Conservation (phyloP, 202 grass and related monocot genomes). For the Setaria viridis region DNA sequence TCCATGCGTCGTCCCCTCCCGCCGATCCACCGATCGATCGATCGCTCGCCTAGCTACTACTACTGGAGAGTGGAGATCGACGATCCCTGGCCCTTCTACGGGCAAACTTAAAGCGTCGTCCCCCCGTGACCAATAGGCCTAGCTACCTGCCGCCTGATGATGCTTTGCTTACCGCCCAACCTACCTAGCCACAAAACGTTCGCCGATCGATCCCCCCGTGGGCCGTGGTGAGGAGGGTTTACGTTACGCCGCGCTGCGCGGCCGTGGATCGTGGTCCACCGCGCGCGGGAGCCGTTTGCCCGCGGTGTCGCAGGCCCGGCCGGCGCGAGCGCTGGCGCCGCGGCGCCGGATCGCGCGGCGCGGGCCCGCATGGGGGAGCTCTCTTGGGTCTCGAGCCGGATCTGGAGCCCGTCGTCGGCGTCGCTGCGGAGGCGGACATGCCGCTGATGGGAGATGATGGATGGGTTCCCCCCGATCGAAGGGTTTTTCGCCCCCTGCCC, state of each 20-base stretch:
- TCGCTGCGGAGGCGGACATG: constrained; percentile 5
- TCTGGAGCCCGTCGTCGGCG: background rate
- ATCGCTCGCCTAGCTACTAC: background rate
- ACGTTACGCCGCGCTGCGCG: too few relatives aligned
- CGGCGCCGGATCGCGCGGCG: background rate
- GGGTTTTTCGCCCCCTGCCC: background rate
- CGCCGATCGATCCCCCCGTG: background rate
- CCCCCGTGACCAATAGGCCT: background rate
- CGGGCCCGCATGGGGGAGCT: background rate
- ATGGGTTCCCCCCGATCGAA: background rate
- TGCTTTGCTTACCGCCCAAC: background rate
- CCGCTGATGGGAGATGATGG: background rate
- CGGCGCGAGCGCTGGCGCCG: background rate
- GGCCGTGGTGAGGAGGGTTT: too few relatives aligned
- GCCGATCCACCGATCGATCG: background rate
- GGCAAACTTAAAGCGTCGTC: background rate
- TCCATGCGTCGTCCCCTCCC: background rate
- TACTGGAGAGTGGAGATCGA: background rate
- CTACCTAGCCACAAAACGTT: background rate
- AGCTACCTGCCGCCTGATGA: background rate
- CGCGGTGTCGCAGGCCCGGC: too few relatives aligned
- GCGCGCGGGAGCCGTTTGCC: background rate
- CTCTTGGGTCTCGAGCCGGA: constrained; percentile 8
- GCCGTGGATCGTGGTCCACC: background rate
- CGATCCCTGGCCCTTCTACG: background rate